Evolutionary conservation across 768 basidiomycete species (phyloP), one percentile per base, ranked within the genome.

Genomic region (Floccularia luteovirens): DNA sequence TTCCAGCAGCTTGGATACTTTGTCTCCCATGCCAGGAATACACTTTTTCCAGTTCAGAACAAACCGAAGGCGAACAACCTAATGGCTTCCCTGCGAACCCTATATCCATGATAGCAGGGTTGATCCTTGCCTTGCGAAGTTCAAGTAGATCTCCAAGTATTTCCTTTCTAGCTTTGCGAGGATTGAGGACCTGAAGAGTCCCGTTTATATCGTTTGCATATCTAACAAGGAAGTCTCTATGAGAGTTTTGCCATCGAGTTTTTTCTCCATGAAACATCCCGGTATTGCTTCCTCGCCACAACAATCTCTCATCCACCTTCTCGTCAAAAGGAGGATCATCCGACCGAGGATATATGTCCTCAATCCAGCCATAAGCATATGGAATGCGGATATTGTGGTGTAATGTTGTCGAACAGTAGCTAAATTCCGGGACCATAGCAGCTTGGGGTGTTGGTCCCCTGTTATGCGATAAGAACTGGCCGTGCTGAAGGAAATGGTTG

Each of bases 201-300:
- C 50, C 74, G 44, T 51, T 59, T 34, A 70, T 35, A 4, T 66
- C 53, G 24, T 72, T 75, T 5, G 70, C 42, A 19, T 60, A 53
- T 11, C 60, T 56, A 23, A 79, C 64, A 2, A 82, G 56, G 16
- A 67, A 59, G 16, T 65, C 52, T 0, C 82, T 60, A 40, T 82
- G 82, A 4, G 67, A 61, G 16, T 63, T 49, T 46, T 54, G 39
- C 82, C 81, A 82, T 4, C 60, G 59, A 5, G 66, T 59, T 1
- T 47, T 39, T 1, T 51, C 40, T 11, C 58, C 50, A 24, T 73
- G 67, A 38, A 48, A 60, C 14, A 77, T 81, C 7, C 86, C 87
- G 0, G 86, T 87, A 32, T 76, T 83, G 30, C 74, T 74, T 2
- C 87, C 87, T 28, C 87, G 67, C 87, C 87, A 89, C 28, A 77